Conservation (phyloP, 1,139 yeast genomes). For the Zygoascus sp. region DNA sequence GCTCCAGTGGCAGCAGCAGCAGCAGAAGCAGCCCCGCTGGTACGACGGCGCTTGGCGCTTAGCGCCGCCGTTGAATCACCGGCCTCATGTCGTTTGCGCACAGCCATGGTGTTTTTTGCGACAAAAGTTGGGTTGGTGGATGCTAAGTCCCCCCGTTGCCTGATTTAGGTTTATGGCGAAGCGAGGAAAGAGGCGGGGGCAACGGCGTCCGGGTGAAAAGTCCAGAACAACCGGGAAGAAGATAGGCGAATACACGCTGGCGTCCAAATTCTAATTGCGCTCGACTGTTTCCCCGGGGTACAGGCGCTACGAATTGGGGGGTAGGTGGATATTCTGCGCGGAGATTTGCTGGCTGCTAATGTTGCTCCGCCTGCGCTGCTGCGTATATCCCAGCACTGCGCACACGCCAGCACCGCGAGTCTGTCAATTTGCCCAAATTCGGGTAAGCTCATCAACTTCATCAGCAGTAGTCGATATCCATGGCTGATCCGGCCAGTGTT, state of each 20-base stretch:
- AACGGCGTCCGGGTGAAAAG: not conserved
- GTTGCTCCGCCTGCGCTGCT: not conserved
- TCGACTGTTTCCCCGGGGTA: too few relatives aligned
- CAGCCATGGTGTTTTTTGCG: slow-evolving; percentile 2
- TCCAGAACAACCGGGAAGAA: too few relatives aligned
- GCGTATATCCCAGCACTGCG: not conserved
- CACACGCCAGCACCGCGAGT: not conserved
- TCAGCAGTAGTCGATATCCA: too few relatives aligned
- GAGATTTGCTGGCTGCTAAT: not conserved
- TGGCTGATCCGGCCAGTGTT: not conserved
- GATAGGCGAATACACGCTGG: too few relatives aligned
- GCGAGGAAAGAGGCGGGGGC: not conserved
- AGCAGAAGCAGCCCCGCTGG: not conserved
- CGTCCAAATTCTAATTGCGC: too few relatives aligned
- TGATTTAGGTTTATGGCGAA: slow-evolving; percentile 1
- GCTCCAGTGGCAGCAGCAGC: not conserved
- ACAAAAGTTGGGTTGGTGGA: not conserved
- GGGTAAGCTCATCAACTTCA: too few relatives aligned
- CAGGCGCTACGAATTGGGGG: too few relatives aligned
- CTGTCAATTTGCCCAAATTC: not conserved
- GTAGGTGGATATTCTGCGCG: too few relatives aligned
- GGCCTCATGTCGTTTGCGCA: slow-evolving; percentile 7
- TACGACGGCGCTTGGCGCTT: slow-evolving; percentile 2
- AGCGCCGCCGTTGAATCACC: not conserved
- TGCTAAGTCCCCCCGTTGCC: slow-evolving; percentile 3